phyloP scores from a whole-genome alignment of 1,284 basidiomycete species.

The Sphagnurus paluster region DNA sequence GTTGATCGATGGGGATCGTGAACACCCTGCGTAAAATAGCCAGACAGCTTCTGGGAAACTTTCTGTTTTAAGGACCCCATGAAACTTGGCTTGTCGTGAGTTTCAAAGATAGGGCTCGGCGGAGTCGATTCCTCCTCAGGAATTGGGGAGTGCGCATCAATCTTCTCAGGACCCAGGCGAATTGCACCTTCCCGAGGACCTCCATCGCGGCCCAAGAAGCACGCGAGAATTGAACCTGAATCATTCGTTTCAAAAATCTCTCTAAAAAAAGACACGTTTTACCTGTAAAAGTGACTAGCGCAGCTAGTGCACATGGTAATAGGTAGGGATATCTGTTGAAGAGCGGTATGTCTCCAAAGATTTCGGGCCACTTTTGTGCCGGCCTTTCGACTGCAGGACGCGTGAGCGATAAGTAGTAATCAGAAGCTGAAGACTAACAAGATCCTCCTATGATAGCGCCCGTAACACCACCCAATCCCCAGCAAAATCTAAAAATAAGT shows the following conservation, averaged over 20 bases:
- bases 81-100: conserved; percentile 37
- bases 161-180: conserved; percentile 76
- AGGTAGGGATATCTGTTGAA: conserved; percentile 90
- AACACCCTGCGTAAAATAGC: conserved; percentile 50
- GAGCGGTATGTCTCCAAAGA: conserved; percentile 66
- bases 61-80: conserved; percentile 39
- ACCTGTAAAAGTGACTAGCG: conserved; percentile 73
- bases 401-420: conserved; percentile 2
- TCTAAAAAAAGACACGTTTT: conserved; percentile 19
- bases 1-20: conserved; percentile 37
- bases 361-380: conserved; percentile 78
- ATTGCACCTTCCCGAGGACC: conserved; percentile 86
- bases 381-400: conserved; percentile 75
- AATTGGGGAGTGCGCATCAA: conserved; percentile 44
- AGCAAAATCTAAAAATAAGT: conserved; percentile 68
- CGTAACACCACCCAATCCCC: conserved; percentile 94
- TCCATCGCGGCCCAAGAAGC: conserved; percentile 90
- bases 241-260: conserved; percentile 5
- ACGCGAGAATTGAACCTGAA: conserved; percentile 77
- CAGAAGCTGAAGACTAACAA: conserved; percentile 49
- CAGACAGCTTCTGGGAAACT: conserved; percentile 56
- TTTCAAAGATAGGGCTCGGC: conserved; percentile 49
- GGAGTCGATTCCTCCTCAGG: conserved; percentile 57
- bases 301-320: conserved; percentile 84
- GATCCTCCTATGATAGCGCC: conserved; percentile 86